Conservation (phyloP, 208 protist species). For the Leptomonas seymouri region DNA sequence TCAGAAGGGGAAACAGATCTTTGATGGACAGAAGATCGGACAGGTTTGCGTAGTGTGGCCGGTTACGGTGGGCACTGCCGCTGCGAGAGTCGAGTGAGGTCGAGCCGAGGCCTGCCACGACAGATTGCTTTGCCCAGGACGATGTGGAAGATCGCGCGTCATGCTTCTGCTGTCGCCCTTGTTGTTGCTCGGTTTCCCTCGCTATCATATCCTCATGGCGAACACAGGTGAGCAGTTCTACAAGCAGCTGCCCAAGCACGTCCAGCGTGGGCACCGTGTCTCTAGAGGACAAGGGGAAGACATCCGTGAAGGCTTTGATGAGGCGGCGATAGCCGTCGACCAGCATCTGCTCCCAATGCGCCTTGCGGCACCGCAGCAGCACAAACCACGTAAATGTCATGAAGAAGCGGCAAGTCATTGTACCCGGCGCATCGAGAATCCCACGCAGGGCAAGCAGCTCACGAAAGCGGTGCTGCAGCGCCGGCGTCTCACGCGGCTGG, state of each 20-base stretch:
- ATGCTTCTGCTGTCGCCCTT: background rate
- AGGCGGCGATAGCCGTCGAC: constrained; percentile 25
- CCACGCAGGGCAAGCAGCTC: constrained; percentile 23
- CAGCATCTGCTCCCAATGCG: constrained; percentile 26
- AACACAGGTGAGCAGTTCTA: constrained; percentile 24
- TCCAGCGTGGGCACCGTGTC: constrained; percentile 32
- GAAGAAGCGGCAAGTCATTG: constrained; percentile 19
- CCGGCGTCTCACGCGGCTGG: constrained; percentile 20
- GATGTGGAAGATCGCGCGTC: background rate
- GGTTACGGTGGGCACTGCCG: background rate
- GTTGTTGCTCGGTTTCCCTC: background rate
- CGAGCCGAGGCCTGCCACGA: too few species aligned
- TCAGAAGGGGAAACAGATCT: constrained; percentile 10
- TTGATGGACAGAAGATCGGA: background rate
- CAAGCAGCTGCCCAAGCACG: constrained; percentile 30
- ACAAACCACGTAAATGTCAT: constrained; percentile 26
- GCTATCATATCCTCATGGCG: background rate
- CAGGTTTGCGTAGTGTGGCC: constrained; percentile 1
- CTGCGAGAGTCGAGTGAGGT: background rate
- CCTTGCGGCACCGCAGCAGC: constrained; percentile 33
- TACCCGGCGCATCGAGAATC: constrained; percentile 20
- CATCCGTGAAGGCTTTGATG: constrained; percentile 12
- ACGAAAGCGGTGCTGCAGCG: constrained; percentile 19
- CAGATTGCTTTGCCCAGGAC: background rate
- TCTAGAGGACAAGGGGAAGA: constrained; percentile 13